Percentiles rank a stretch among this genome's conserved stretches.
These are phyloP conservation scores for Gardenia jasminoides DNA, from an alignment of 257 asterid genomes.

Conservation along the genomic window DNA sequence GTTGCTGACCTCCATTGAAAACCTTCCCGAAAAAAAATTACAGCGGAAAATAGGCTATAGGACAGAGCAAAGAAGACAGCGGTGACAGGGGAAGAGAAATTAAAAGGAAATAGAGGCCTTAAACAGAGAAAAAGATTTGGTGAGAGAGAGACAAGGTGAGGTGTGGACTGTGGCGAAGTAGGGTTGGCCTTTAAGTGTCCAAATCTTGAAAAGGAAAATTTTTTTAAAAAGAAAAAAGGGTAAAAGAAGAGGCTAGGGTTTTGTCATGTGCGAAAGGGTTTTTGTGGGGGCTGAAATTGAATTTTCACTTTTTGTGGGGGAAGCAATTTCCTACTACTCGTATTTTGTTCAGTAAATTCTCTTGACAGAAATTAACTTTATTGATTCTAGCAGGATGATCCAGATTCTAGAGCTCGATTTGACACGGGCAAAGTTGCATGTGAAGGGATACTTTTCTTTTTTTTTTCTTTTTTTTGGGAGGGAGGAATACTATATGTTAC, in stretches of 20 bases:
- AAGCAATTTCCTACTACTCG: too few species aligned
- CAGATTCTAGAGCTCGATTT: not conserved
- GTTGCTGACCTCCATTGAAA: conserved; percentile 59
- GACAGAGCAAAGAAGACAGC: not conserved
- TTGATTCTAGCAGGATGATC: not conserved
- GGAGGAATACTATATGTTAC: too few species aligned
- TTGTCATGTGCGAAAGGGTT: conserved; percentile 8
- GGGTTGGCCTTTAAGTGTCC: conserved; percentile 52
- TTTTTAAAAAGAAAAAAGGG: not conserved
- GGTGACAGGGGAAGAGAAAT: conserved; percentile 2
- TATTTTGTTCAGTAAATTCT: not conserved
- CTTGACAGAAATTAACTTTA: not conserved
- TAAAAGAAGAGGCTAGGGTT: conserved; percentile 28
- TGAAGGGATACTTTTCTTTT: too few species aligned
- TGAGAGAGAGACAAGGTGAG: conserved; percentile 19
- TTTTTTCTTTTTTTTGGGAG: too few species aligned
- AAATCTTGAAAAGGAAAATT: conserved; percentile 17
- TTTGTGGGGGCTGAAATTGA: conserved; percentile 1
- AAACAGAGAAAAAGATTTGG: not conserved
- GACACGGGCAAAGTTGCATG: too few species aligned
- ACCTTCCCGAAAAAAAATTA: conserved; percentile 11
- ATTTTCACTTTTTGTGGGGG: conserved; percentile 5
- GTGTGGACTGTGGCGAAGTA: conserved; percentile 27
- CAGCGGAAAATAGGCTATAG: conserved; percentile 2
- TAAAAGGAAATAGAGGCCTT: conserved; percentile 11